Conservation (phyloP, 2,329 filamentous ascomycete genomes). For the Aphanoascus verrucosus region DNA sequence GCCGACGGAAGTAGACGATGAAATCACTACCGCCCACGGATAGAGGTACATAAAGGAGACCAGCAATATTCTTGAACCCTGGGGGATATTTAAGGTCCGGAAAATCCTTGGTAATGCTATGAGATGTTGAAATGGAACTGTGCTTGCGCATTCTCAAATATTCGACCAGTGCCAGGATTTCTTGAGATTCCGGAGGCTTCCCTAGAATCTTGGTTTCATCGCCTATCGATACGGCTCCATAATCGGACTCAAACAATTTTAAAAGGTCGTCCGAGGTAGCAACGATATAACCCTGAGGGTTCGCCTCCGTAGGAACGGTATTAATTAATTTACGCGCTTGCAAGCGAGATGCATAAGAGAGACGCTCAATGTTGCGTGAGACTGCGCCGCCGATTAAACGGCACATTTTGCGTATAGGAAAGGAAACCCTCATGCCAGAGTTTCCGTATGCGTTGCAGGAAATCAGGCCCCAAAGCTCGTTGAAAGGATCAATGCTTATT, state of each 20-base stretch:
- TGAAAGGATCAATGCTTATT: conserved; percentile 4
- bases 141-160: not conserved
- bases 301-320: not conserved
- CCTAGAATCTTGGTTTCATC: conserved; percentile 4
- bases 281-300: conserved; percentile 6
- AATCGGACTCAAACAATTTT: conserved; percentile 1
- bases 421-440: conserved; percentile 5
- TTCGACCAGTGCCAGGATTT: conserved; percentile 3
- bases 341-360: conserved; percentile 6
- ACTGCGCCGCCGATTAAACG: conserved; percentile 3
- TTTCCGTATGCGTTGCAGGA: conserved; percentile 2
- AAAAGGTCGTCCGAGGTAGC: conserved; percentile 5
- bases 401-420: conserved; percentile 8
- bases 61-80: conserved; percentile 2
- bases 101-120: not conserved
- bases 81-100: conserved; percentile 4
- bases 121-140: not conserved
- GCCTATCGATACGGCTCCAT: not conserved
- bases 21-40: conserved; percentile 2
- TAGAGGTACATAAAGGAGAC: conserved; percentile 3
- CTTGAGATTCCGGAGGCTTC: not conserved
- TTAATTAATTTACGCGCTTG: conserved; percentile 8
- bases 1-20: conserved; percentile 5
- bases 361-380: conserved; percentile 6
- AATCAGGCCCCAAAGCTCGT: conserved; percentile 6